These are phyloP conservation scores for Waltiozyma sp. DNA, from an alignment of 1,139 yeast genomes.

Conservation along the genomic window DNA sequence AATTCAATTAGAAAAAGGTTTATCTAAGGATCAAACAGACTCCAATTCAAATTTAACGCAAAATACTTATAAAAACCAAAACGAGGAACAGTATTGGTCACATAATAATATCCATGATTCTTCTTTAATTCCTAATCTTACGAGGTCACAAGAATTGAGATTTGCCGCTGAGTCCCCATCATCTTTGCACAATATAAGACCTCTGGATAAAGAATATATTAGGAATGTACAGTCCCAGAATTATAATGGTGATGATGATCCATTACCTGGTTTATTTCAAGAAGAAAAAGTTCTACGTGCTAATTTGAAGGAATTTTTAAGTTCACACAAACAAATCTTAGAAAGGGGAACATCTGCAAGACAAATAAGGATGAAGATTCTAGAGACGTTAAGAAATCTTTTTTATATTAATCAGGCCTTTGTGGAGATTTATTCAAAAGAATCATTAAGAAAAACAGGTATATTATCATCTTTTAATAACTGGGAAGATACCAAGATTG, in stretches of 20 bases:
- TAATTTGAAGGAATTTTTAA: slow-evolving; percentile 9
- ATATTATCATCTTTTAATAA: slow-evolving; percentile 27
- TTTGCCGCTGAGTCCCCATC: not conserved
- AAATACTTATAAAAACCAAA: too few relatives aligned
- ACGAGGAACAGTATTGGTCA: too few relatives aligned
- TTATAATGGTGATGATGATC: slow-evolving; percentile 5
- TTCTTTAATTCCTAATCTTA: not conserved
- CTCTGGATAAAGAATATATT: too few relatives aligned
- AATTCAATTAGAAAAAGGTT: too few relatives aligned
- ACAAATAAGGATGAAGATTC: slow-evolving; percentile 9
- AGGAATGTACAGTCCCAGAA: not conserved
- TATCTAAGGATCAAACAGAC: too few relatives aligned
- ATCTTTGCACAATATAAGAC: too few relatives aligned
- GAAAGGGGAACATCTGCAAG: slow-evolving; percentile 13
- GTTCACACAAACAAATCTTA: slow-evolving; percentile 10
- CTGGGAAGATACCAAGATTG: slow-evolving; percentile 35
- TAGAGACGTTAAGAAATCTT: slow-evolving; percentile 10
- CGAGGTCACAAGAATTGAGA: not conserved
- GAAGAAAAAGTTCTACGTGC: slow-evolving; percentile 11
- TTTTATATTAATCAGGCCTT: slow-evolving; percentile 29
- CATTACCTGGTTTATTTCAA: slow-evolving; percentile 9
- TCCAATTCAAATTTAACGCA: too few relatives aligned
- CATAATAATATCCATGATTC: not conserved
- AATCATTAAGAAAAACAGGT: slow-evolving; percentile 22
- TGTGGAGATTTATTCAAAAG: slow-evolving; percentile 37